A percentile compares a stretch with the other conserved stretches of the same genome.
Conservation (phyloP, 1,284 basidiomycete species). For the Moesziomyces antarcticus region DNA sequence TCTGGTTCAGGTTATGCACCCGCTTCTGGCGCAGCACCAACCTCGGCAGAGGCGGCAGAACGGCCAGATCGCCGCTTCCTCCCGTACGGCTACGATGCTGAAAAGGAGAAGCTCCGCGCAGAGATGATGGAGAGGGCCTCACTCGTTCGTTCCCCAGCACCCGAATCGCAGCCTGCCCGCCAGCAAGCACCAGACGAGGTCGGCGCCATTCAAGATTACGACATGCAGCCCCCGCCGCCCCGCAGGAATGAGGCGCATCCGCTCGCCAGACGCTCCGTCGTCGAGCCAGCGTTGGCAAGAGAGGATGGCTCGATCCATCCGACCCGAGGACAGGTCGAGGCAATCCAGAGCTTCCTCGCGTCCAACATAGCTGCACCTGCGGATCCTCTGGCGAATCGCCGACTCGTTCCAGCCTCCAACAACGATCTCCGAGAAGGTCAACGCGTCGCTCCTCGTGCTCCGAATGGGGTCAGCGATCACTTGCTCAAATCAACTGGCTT, state of each 20-base stretch:
- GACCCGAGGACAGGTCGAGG: slow-evolving; percentile 33
- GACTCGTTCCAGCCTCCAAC: slow-evolving; percentile 21
- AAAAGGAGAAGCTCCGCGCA: slow-evolving; percentile 36
- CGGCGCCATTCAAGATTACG: slow-evolving; percentile 20
- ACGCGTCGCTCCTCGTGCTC: slow-evolving; percentile 5
- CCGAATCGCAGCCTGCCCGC: slow-evolving; percentile 8
- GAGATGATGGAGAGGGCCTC: slow-evolving; percentile 50
- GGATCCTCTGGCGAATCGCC: slow-evolving; percentile 36
- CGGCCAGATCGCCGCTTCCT: slow-evolving; percentile 25
- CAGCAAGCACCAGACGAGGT: slow-evolving; percentile 1
- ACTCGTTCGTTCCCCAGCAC: slow-evolving; percentile 40
- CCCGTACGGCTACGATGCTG: slow-evolving; percentile 45
- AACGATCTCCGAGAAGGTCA: slow-evolving; percentile 30
- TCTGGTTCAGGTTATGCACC: slow-evolving; percentile 30
- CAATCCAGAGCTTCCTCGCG: slow-evolving; percentile 44
- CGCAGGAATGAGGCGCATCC: slow-evolving; percentile 43
- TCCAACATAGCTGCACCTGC: slow-evolving; percentile 32
- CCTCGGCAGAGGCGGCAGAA: slow-evolving; percentile 19
- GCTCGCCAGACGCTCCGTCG: slow-evolving; percentile 13
- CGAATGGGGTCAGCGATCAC: slow-evolving; percentile 3
- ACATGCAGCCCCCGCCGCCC: slow-evolving; percentile 40
- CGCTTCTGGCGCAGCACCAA: slow-evolving; percentile 15
- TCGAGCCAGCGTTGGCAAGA: slow-evolving; percentile 11
- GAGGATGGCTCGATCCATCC: slow-evolving; percentile 31
- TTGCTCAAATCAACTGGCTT: slow-evolving; percentile 5